phyloP scores from a whole-genome alignment of 352 stramenopile genomes.

The Phytophthora ohioensis region DNA sequence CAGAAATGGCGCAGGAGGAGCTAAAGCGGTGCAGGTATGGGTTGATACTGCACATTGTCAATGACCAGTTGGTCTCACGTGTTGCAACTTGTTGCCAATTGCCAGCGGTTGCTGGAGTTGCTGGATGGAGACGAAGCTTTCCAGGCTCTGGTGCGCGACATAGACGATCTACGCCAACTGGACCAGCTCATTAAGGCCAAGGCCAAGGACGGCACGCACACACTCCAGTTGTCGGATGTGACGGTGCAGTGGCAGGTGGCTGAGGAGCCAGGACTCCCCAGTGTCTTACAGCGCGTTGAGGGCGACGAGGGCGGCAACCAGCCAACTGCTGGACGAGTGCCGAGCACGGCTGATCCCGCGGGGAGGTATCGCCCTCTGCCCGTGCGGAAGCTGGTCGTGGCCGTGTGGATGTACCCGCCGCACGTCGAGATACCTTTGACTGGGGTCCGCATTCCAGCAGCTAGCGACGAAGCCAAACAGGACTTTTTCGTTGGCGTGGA shows the following conservation, averaged over 20 bases:
- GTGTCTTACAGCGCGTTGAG: constrained; percentile 49
- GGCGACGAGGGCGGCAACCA: constrained; percentile 3
- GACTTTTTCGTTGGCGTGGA: constrained; percentile 60
- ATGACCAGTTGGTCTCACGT: constrained; percentile 4
- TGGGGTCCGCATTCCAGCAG: constrained; percentile 59
- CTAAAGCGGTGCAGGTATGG: constrained; percentile 51
- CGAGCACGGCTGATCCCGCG: constrained; percentile 24
- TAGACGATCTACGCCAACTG: constrained; percentile 52
- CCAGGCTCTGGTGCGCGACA: constrained; percentile 58
- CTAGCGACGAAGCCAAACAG: constrained; percentile 41
- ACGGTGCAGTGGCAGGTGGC: constrained; percentile 71
- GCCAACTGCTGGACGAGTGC: background rate
- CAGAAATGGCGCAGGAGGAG: constrained; percentile 19
- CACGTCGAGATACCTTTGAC: constrained; percentile 69
- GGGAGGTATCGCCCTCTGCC: constrained; percentile 58
- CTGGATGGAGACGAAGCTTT: constrained; percentile 65
- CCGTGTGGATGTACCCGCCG: constrained; percentile 77
- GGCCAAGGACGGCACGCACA: constrained; percentile 40
- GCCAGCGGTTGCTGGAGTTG: constrained; percentile 53
- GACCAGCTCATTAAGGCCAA: constrained; percentile 59
- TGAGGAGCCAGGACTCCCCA: constrained; percentile 61
- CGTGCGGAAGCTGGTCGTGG: constrained; percentile 62
- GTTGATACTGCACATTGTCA: background rate
- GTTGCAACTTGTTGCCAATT: constrained; percentile 1
- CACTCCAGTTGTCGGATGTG: constrained; percentile 39